Base-by-base conservation (phyloP, 2,329 filamentous ascomycete species). In the Epicoccum nigrum region DNA sequence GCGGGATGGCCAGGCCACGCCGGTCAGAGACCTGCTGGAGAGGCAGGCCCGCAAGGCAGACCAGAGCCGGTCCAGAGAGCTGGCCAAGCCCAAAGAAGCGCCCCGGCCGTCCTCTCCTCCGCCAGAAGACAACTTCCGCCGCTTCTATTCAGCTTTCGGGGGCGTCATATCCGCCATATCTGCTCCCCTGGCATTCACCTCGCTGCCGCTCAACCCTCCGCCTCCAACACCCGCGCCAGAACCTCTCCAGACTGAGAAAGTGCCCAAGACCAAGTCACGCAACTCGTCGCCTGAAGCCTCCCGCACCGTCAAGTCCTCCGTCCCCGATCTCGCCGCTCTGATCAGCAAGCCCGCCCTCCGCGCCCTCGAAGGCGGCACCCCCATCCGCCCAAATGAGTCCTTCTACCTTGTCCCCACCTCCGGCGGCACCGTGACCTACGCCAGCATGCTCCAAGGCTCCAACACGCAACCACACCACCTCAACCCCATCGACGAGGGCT, bases 391-490 rank as follows among this genome's bases (percentile, higher is more conserved):
- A 7, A 72, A 72, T 32, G 72, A 74, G 52, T 71, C 67, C 49
- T 99, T 99, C 76, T 97, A 97, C 70, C 89, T 97, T 1, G 94
- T 99, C 1, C 94, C 93, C 4, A 89, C 90, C 0, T 91, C 89
- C 15, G 93, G 94, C 4, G 92, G 93, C 58, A 97, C 92, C 2
- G 88, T 92, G 54, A 94, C 92, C 0, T 99, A 97, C 68, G 92
- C 94, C 35, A 92, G 89, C 56, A 97, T 99, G 44, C 78, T 96
- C 16, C 61, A 71, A 52, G 55, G 73, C 65, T 65, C 63, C 32
- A 65, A 62, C 51, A 55, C 60, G 45, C 59, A 32, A 50, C 57
- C 45, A 78, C 79, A 52, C 76, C 67, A 64, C 27, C 64, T 68
- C 32, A 58, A 62, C 39, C 64, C 69, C 44, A 72, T 74, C 16